Base-by-base conservation (phyloP, 176 grass and related monocot genomes). In the Triticum turgidum region DNA sequence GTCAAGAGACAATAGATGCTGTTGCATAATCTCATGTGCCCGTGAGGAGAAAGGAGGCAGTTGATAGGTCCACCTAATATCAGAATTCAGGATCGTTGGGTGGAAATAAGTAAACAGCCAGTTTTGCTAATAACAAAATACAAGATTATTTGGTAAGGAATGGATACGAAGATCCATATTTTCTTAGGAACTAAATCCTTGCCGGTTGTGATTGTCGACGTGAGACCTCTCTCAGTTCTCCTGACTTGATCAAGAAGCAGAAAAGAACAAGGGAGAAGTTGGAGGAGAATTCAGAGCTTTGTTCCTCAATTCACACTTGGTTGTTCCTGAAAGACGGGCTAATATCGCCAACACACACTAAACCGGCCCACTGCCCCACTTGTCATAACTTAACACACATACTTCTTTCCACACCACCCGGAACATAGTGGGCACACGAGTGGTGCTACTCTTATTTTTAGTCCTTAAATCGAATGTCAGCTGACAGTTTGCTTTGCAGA, bases 401-500 rank as follows among this genome's bases (percentile, higher is more conserved):
- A 21, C 54, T 8, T 8, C 54, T 8, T 59, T 59, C 54, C 7
- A 7, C 18, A 59, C 18, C 54, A 21, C 18, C 2, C 7, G 7
- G 18, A 21, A 59, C 54, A 59, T 59, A 59, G 2, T 20, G 2
- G 54, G 54, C 54, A 59, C 54, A 59, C 6, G 0, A 21, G 15
- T 54, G 51, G 9, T 90, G 39, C 35, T 22, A n/a, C 41, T 76
- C 11, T 73, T 70, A 79, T 13, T 73, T 74, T 65, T n/a, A 80
- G n/a, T 78, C 58, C 7, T 41, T 65, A 84, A 66, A 49, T 80
- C 81, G 52, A 85, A 87, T 83, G 29, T 88, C 37, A 70, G 3
- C 29, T 70, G 33, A 18, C 52, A 69, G 62, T 59, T 91, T 76
- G 11, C 74, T 81, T 59, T 89, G 68, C 89, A 98, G 91, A 82